Evolutionary conservation across 2,329 filamentous ascomycete species (phyloP).

Genomic region (Aspergillus versicolor): DNA sequence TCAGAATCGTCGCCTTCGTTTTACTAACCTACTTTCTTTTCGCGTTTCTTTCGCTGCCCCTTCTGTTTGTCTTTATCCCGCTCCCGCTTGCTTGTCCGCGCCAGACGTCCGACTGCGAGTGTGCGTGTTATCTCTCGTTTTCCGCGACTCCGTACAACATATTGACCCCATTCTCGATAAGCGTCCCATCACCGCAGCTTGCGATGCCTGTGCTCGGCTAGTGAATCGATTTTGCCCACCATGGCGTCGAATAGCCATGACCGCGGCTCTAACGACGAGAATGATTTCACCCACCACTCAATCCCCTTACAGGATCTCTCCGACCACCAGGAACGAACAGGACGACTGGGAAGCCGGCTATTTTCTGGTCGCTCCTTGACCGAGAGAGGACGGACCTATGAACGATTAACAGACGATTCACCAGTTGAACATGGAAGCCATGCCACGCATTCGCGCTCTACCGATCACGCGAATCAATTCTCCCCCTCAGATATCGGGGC

Average conservation of each 20-base stretch:
- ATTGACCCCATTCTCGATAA: constrained; percentile 1
- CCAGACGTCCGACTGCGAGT: background rate
- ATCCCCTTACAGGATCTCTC: constrained; percentile 71
- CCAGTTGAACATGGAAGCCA: constrained; percentile 34
- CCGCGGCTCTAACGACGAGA: constrained; percentile 28
- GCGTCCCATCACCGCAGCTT: constrained; percentile 19
- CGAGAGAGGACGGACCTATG: constrained; percentile 49
- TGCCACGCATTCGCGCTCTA: constrained; percentile 21
- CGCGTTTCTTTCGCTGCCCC: constrained; percentile 2
- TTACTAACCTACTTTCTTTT: constrained; percentile 5
- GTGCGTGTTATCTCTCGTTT: background rate
- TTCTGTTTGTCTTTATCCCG: background rate
- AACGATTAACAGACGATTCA: constrained; percentile 54
- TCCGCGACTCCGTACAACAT: constrained; percentile 1
- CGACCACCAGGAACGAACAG: constrained; percentile 34
- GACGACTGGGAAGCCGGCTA: constrained; percentile 43
- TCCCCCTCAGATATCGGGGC: constrained; percentile 38
- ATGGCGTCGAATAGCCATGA: constrained; percentile 42
- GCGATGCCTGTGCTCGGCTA: constrained; percentile 42
- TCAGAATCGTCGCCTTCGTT: background rate
- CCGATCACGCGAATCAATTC: constrained; percentile 28
- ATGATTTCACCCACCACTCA: constrained; percentile 44
- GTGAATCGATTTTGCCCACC: constrained; percentile 33
- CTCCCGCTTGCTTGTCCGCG: background rate
- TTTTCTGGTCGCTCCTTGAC: constrained; percentile 43